Percentiles rank a stretch among this genome's conserved stretches.
Evolutionary conservation across 306 rosid genomes (phyloP).

Genomic region (Quercus engelmannii): DNA sequence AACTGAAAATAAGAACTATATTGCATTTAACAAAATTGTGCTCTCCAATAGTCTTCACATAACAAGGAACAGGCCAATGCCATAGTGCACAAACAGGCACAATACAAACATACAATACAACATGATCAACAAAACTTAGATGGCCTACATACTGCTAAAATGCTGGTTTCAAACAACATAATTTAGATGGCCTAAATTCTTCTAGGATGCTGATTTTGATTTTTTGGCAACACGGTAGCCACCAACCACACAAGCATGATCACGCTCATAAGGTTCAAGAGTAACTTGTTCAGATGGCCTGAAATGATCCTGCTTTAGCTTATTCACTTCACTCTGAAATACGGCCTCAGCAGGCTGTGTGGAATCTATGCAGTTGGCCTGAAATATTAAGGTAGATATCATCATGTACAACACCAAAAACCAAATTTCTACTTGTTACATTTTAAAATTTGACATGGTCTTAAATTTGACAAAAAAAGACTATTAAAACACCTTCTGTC

Average conservation of each 20-base stretch:
- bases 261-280: constrained; percentile 87
- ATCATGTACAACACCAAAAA: background rate
- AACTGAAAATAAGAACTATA: no score
- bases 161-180: no score
- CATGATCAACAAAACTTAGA: no score
- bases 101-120: no score
- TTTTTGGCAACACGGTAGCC: constrained; percentile 70
- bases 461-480: background rate
- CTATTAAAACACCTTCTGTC: no score
- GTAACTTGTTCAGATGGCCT: constrained; percentile 88
- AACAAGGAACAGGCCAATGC: no score
- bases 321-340: constrained; percentile 72
- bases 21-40: no score
- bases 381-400: background rate
- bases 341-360: constrained; percentile 78
- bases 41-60: no score
- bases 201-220: constrained; percentile 32
- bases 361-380: constrained; percentile 95
- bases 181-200: no score
- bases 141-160: no score
- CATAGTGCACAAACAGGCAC: no score
- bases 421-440: background rate
- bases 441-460: no score
- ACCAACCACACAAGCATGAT: constrained; percentile 94
- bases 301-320: constrained; percentile 80